These are phyloP conservation scores for Polyplosphaeria fusca DNA, from an alignment of 495 filamentous ascomycete species.

Conservation along the genomic window DNA sequence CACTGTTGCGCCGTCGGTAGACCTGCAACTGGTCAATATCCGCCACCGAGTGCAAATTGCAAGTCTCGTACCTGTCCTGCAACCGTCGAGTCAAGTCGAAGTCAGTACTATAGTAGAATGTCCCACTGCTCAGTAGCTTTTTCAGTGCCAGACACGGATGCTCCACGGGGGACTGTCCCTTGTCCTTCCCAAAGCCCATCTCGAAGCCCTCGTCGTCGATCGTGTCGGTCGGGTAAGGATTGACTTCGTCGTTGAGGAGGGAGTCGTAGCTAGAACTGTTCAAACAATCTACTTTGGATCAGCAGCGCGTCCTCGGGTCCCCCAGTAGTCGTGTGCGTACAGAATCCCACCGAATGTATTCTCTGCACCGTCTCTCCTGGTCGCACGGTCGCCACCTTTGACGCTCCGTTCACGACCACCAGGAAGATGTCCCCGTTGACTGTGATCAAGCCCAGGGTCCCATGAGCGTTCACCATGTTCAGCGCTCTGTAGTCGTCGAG, in stretches of 20 bases:
- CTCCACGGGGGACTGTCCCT: slow-evolving; percentile 65
- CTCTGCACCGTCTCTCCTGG: slow-evolving; percentile 84
- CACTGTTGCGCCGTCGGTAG: slow-evolving; percentile 38
- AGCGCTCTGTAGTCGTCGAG: slow-evolving; percentile 70
- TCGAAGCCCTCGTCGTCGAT: slow-evolving; percentile 50
- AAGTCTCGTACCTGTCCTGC: slow-evolving; percentile 71
- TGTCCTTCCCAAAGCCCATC: slow-evolving; percentile 57
- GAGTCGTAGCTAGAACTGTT: slow-evolving; percentile 80
- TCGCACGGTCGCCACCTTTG: slow-evolving; percentile 73
- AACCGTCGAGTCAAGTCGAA: slow-evolving; percentile 93
- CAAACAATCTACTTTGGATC: slow-evolving; percentile 62
- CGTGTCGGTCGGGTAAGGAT: slow-evolving; percentile 51
- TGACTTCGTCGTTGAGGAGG: slow-evolving; percentile 60
- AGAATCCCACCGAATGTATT: slow-evolving; percentile 86
- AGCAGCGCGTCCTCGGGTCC: too few species aligned
- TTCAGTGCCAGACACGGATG: slow-evolving; percentile 87
- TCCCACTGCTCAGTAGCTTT: slow-evolving; percentile 90
- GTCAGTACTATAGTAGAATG: slow-evolving; percentile 95
- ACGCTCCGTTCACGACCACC: slow-evolving; percentile 78
- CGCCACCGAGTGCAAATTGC: neutral
- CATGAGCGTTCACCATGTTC: slow-evolving; percentile 71
- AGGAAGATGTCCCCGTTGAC: slow-evolving; percentile 84
- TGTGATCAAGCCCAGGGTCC: slow-evolving; percentile 87
- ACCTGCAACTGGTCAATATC: slow-evolving; percentile 15
- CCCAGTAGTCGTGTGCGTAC: slow-evolving; percentile 47